Percentiles rank a stretch among this genome's conserved stretches.
These are phyloP conservation scores for Torrubiellomyces zombiae DNA, from an alignment of 2,329 filamentous ascomycete species.

Conservation along the genomic window DNA sequence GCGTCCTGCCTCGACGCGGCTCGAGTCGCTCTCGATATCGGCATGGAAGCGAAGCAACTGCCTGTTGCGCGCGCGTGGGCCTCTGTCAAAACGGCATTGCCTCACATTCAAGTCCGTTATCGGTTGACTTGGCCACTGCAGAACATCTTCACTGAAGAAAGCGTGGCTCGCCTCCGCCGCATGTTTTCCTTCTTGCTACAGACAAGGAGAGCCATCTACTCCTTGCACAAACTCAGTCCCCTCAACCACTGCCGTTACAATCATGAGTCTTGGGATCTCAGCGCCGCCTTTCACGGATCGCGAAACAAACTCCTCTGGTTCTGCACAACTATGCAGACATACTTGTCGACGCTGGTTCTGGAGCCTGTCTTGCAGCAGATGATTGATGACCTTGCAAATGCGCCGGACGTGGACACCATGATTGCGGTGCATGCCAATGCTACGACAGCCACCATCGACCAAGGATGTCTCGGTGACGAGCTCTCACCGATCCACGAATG, in stretches of 20 bases:
- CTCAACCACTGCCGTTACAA: constrained; percentile 22
- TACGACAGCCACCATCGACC: constrained; percentile 43
- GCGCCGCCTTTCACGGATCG: constrained; percentile 38
- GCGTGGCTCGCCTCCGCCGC: constrained; percentile 49
- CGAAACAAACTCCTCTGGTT: constrained; percentile 65
- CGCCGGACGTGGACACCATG: constrained; percentile 70
- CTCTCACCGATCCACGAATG: constrained; percentile 55
- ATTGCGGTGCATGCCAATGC: constrained; percentile 50
- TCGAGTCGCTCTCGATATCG: constrained; percentile 43
- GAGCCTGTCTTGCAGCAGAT: constrained; percentile 42
- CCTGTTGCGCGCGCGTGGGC: constrained; percentile 30
- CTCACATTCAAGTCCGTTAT: constrained; percentile 50
- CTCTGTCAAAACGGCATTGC: constrained; percentile 41
- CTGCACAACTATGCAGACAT: constrained; percentile 54
- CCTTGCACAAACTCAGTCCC: constrained; percentile 41
- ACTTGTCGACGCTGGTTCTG: constrained; percentile 59
- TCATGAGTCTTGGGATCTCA: constrained; percentile 21
- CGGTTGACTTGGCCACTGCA: constrained; percentile 47
- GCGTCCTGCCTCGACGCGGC: constrained; percentile 39
- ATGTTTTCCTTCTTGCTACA: constrained; percentile 67
- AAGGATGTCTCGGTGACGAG: constrained; percentile 52
- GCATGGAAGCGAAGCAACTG: constrained; percentile 19
- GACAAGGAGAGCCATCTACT: constrained; percentile 50
- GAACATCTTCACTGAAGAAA: constrained; percentile 56
- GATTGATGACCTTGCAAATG: constrained; percentile 34